Conservation (phyloP, 129 eudicot genomes). For the Saposhnikovia divaricata region DNA sequence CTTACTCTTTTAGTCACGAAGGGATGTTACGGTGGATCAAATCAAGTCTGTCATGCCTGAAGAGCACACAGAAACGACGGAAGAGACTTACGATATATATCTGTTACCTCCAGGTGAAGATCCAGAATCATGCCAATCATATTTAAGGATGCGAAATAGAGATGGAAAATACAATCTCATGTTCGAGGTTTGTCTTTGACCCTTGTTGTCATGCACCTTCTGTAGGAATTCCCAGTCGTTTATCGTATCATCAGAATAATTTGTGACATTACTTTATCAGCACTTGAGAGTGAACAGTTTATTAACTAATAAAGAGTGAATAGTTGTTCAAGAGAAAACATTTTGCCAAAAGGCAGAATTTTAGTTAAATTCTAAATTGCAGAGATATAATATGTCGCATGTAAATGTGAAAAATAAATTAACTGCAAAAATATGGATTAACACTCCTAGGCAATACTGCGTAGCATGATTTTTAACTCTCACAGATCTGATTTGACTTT, state of each 20-base stretch:
- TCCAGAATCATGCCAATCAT: conserved; percentile 92
- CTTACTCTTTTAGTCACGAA: conserved; percentile 49
- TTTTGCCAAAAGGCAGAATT: background rate
- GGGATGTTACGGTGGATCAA: conserved; percentile 54
- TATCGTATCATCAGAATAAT: background rate
- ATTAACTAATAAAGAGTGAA: background rate
- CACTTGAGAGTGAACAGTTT: background rate
- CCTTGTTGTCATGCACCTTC: background rate
- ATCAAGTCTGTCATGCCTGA: conserved; percentile 61
- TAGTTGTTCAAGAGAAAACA: background rate
- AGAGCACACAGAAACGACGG: conserved; percentile 47
- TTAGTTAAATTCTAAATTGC: background rate
- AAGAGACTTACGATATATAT: conserved; percentile 84
- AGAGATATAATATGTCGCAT: background rate
- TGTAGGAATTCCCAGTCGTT: background rate
- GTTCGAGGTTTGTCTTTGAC: conserved; percentile 80
- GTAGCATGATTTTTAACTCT: background rate
- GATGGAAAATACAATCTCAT: conserved; percentile 97
- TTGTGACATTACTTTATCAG: background rate
- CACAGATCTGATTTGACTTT: background rate
- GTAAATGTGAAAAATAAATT: background rate
- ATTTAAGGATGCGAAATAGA: conserved; percentile 85
- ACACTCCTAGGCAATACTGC: background rate
- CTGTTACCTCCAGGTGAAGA: conserved; percentile 99
- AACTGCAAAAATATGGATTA: background rate